phyloP scores from a whole-genome alignment of 345 rosid species.

The Iberis pinnata region DNA sequence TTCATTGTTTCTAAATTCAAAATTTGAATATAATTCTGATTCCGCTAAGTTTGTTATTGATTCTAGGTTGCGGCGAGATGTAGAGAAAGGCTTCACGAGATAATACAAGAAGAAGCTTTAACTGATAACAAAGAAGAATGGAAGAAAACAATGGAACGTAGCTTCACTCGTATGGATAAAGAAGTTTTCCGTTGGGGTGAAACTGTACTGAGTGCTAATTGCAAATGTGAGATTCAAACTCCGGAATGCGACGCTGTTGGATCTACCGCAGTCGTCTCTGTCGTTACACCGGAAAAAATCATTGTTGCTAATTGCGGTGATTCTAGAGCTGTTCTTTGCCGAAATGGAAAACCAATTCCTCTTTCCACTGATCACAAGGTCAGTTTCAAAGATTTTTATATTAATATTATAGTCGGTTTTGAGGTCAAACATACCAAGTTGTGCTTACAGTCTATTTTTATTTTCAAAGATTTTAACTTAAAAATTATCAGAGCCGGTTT shows the following conservation, averaged over 20 bases:
- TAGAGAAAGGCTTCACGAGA: slow-evolving; percentile 54
- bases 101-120: slow-evolving; percentile 45
- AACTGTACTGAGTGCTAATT: slow-evolving; percentile 23
- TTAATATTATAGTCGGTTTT: too few relatives aligned
- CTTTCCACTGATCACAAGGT: slow-evolving; percentile 90
- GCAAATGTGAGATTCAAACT: slow-evolving; percentile 61
- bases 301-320: slow-evolving; percentile 88
- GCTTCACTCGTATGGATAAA: slow-evolving; percentile 60
- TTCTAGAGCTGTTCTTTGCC: slow-evolving; percentile 82
- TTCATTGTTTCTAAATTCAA: not conserved
- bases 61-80: slow-evolving; percentile 57
- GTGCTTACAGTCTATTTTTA: too few relatives aligned
- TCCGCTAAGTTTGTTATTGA: not conserved
- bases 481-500: too few relatives aligned
- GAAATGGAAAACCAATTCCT: slow-evolving; percentile 62
- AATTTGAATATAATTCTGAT: too few relatives aligned
- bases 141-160: slow-evolving; percentile 48
- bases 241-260: slow-evolving; percentile 80
- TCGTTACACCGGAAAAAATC: slow-evolving; percentile 58
- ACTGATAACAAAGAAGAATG: slow-evolving; percentile 37
- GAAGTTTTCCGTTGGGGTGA: slow-evolving; percentile 35
- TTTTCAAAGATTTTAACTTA: too few relatives aligned
- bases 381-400: not conserved
- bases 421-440: too few relatives aligned
- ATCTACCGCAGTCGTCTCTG: slow-evolving; percentile 77